Evolutionary conservation across 495 filamentous ascomycete genomes (phyloP).

Genomic region (Oidiodendron maius): DNA sequence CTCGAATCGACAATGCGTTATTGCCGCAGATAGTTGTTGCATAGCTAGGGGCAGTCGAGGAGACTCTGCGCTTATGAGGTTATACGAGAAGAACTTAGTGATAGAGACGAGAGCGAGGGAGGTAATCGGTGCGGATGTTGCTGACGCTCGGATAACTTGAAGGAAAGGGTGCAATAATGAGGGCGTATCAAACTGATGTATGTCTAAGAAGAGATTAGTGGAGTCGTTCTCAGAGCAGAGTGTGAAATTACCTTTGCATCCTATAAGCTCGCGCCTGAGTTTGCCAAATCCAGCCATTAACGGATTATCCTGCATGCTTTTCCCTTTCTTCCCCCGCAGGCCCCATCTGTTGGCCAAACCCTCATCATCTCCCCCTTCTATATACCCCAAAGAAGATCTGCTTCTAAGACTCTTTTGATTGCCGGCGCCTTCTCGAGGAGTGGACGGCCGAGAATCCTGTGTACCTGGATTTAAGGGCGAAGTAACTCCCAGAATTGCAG

Average conservation of each 20-base stretch:
- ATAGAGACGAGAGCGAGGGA: conserved; percentile 92
- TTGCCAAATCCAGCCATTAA: conserved; percentile 93
- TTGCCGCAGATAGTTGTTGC: conserved; percentile 89
- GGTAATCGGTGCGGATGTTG: conserved; percentile 92
- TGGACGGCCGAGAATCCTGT: conserved; percentile 24
- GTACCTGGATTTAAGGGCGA: conserved; percentile 27
- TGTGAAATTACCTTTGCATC: conserved; percentile 62
- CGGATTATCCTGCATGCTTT: conserved; percentile 97
- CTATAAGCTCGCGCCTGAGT: conserved; percentile 80
- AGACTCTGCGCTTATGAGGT: conserved; percentile 75
- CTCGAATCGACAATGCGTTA: conserved; percentile 97
- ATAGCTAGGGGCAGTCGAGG: conserved; percentile 84
- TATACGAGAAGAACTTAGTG: conserved; percentile 95
- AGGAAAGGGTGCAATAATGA: conserved; percentile 91
- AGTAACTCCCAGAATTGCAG: conserved; percentile 85
- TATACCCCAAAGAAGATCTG: conserved; percentile 43
- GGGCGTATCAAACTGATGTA: conserved; percentile 82
- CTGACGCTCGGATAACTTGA: conserved; percentile 93
- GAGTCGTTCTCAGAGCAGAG: not conserved
- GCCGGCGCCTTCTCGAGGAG: conserved; percentile 18
- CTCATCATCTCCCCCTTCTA: conserved; percentile 34
- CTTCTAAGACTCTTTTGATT: conserved; percentile 23
- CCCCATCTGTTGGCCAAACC: conserved; percentile 64
- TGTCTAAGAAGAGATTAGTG: conserved; percentile 49
- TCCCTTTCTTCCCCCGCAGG: conserved; percentile 90